Percentiles rank a stretch among this genome's conserved stretches.
Conservation (phyloP, 2,329 filamentous ascomycete genomes). For the Penicillium paneum region DNA sequence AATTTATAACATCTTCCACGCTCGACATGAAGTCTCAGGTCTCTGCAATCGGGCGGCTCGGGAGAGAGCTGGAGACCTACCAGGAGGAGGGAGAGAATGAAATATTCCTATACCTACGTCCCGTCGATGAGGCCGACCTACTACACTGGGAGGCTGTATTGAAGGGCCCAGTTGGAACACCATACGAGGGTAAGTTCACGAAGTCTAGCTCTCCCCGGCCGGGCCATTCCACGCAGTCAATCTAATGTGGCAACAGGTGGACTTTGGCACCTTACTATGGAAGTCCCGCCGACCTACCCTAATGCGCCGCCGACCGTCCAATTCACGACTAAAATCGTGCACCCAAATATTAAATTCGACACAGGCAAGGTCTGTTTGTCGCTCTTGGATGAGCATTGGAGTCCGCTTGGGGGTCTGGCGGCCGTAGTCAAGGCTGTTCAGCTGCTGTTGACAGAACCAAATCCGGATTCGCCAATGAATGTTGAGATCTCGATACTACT, state of each 20-base stretch:
- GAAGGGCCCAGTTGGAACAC: slow-evolving; percentile 56
- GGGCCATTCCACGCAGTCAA: not conserved
- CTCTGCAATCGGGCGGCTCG: slow-evolving; percentile 37
- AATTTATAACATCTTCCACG: slow-evolving; percentile 5
- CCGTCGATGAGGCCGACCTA: slow-evolving; percentile 56
- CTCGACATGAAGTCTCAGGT: slow-evolving; percentile 15
- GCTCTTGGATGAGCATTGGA: slow-evolving; percentile 68
- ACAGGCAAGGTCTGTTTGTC: slow-evolving; percentile 94
- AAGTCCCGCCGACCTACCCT: slow-evolving; percentile 75
- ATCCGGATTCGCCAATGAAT: slow-evolving; percentile 49
- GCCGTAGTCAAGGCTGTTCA: slow-evolving; percentile 48
- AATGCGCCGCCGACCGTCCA: slow-evolving; percentile 69
- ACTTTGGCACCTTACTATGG: slow-evolving; percentile 77
- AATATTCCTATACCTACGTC: slow-evolving; percentile 55
- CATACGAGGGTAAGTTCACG: slow-evolving; percentile 54
- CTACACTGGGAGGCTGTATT: slow-evolving; percentile 60
- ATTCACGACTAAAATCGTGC: slow-evolving; percentile 81
- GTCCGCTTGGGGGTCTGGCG: slow-evolving; percentile 64
- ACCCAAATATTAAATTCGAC: slow-evolving; percentile 71
- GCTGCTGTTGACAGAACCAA: slow-evolving; percentile 46
- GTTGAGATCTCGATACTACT: slow-evolving; percentile 48
- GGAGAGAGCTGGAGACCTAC: slow-evolving; percentile 61
- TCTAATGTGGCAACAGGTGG: slow-evolving; percentile 52
- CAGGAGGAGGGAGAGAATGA: slow-evolving; percentile 45
- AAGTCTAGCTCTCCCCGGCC: not conserved